phyloP scores from a whole-genome alignment of 805 yeast species.

The Ogataea henricii region DNA sequence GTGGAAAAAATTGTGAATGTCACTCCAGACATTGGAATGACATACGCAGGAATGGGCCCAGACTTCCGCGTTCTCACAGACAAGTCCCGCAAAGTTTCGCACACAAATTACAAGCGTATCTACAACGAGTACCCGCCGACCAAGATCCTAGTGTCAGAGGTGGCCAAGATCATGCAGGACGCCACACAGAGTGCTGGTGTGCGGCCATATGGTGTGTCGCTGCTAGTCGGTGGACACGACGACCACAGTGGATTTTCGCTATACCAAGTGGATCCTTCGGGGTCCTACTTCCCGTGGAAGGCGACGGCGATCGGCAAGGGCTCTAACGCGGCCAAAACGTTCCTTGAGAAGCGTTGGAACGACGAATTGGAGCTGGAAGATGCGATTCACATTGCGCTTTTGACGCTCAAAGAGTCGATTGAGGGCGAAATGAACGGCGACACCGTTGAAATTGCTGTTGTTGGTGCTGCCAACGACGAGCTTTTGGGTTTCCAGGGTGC shows the following conservation, averaged over 20 bases:
- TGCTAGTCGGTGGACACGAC: constrained; percentile 93
- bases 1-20: constrained; percentile 76
- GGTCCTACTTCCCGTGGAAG: constrained; percentile 98
- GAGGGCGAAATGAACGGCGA: constrained; percentile 98
- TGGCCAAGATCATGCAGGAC: constrained; percentile 96
- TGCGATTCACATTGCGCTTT: constrained; percentile 92
- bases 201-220: constrained; percentile 96
- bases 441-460: constrained; percentile 87
- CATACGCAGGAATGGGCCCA: constrained; percentile 98
- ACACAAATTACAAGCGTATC: constrained; percentile 86
- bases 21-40: constrained; percentile 96
- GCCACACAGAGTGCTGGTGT: constrained; percentile 99
- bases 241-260: constrained; percentile 67
- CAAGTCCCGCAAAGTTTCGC: constrained; percentile 90
- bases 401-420: constrained; percentile 92
- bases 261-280: constrained; percentile 98
- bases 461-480: constrained; percentile 81
- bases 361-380: constrained; percentile 96
- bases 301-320: constrained; percentile 99
- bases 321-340: constrained; percentile 93
- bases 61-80: constrained; percentile 94
- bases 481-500: constrained; percentile 87
- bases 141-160: constrained; percentile 86
- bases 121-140: constrained; percentile 98
- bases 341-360: constrained; percentile 97